Conservation (phyloP, 768 basidiomycete species). For the Suillus alpinus region DNA sequence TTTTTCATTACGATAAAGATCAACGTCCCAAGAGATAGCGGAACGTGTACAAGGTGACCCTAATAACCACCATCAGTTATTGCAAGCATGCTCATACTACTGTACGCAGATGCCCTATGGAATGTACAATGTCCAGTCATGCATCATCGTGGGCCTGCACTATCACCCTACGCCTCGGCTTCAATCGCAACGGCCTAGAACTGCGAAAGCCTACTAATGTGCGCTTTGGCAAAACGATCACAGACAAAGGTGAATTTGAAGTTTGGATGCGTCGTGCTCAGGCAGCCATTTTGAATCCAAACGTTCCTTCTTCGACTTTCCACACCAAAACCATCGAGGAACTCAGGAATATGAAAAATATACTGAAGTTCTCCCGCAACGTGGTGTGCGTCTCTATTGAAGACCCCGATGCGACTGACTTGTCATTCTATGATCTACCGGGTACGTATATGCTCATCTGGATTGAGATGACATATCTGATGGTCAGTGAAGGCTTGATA, state of each 20-base stretch:
- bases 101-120: slow-evolving; percentile 47
- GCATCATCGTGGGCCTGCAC: slow-evolving; percentile 40
- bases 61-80: background rate
- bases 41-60: slow-evolving; percentile 53
- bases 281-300: slow-evolving; percentile 40
- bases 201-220: slow-evolving; percentile 22
- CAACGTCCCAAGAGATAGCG: slow-evolving; percentile 57
- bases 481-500: slow-evolving; percentile 45
- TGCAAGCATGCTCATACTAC: background rate
- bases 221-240: slow-evolving; percentile 32
- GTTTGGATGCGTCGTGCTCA: slow-evolving; percentile 43
- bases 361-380: slow-evolving; percentile 48
- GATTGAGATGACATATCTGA: slow-evolving; percentile 6
- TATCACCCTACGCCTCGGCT: slow-evolving; percentile 39
- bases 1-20: slow-evolving; percentile 41
- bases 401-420: slow-evolving; percentile 44
- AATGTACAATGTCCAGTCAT: slow-evolving; percentile 45
- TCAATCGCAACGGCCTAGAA: slow-evolving; percentile 25
- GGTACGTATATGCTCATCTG: slow-evolving; percentile 29
- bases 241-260: slow-evolving; percentile 33
- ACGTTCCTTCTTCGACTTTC: slow-evolving; percentile 16
- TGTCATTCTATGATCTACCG: slow-evolving; percentile 54
- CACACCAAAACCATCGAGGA: slow-evolving; percentile 21
- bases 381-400: slow-evolving; percentile 44
- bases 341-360: slow-evolving; percentile 23